A percentile compares a stretch with the other conserved stretches of the same genome.
phyloP scores from a whole-genome alignment of 352 stramenopile species.

The Halophytophthora polymorphica region DNA sequence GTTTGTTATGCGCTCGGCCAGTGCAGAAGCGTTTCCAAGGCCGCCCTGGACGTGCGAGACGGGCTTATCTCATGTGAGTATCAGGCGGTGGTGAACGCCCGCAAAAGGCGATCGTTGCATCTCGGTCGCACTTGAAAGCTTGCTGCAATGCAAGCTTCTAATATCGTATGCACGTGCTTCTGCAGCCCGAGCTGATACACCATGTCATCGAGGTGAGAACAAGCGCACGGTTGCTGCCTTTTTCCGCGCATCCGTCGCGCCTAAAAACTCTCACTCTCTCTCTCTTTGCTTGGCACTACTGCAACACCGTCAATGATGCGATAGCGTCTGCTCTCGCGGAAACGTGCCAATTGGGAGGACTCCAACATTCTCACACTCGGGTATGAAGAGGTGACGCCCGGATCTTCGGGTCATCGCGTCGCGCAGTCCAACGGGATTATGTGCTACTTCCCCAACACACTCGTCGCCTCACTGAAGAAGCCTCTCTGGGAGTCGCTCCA shows the following conservation, averaged over 20 bases:
- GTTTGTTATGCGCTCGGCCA: constrained; percentile 21
- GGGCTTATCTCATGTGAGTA: constrained; percentile 32
- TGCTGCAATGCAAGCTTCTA: too few species aligned
- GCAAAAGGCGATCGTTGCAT: neutral
- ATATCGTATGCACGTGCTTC: constrained; percentile 7
- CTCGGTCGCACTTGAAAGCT: neutral
- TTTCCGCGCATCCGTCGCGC: too few species aligned
- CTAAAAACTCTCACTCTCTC: too few species aligned
- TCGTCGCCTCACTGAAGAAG: constrained; percentile 62
- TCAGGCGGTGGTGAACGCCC: neutral
- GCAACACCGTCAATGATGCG: neutral
- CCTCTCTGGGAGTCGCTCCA: constrained; percentile 50
- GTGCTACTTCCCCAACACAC: constrained; percentile 74
- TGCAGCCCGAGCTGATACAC: constrained; percentile 42
- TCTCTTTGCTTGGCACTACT: neutral
- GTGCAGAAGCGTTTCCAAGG: constrained; percentile 18
- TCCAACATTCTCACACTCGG: constrained; percentile 68
- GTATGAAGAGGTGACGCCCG: constrained; percentile 50
- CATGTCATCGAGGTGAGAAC: constrained; percentile 37
- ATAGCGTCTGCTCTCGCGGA: constrained; percentile 40
- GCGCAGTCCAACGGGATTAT: constrained; percentile 58
- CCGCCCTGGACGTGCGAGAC: constrained; percentile 30
- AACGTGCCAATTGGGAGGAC: constrained; percentile 36
- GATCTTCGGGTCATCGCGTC: constrained; percentile 43
- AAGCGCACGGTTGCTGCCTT: neutral